Percentiles rank a stretch among this genome's conserved stretches.
phyloP scores from a whole-genome alignment of 805 yeast species.

The Debaryomyces castellii region DNA sequence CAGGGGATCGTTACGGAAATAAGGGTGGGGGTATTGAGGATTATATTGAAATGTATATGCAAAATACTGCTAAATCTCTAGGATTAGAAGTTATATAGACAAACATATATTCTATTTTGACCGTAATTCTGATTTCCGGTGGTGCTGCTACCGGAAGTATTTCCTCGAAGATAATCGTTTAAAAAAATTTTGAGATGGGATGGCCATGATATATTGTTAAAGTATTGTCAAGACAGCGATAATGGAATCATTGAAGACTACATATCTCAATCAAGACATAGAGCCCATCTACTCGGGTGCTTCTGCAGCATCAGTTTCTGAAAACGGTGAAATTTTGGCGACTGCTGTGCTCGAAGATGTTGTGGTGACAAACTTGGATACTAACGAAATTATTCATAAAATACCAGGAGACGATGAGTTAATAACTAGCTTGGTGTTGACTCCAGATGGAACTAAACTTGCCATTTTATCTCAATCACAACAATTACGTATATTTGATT shows the following conservation, averaged over 20 bases:
- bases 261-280: constrained; percentile 49
- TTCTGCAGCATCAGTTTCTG: constrained; percentile 66
- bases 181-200: constrained; percentile 10
- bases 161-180: too few species aligned
- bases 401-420: constrained; percentile 84
- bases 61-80: constrained; percentile 40
- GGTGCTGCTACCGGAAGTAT: background rate
- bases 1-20: constrained; percentile 32
- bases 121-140: background rate
- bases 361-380: constrained; percentile 60
- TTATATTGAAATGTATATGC: constrained; percentile 42
- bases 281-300: constrained; percentile 90
- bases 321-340: constrained; percentile 64
- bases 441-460: constrained; percentile 71
- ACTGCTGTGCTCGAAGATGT: constrained; percentile 80
- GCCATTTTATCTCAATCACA: constrained; percentile 83
- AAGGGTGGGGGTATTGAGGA: constrained; percentile 44
- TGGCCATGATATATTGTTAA: background rate
- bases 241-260: constrained; percentile 32
- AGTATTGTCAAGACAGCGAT: background rate
- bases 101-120: background rate
- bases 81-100: constrained; percentile 36
- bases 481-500: constrained; percentile 65
- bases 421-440: constrained; percentile 69
- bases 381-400: constrained; percentile 56